Evolutionary conservation across 129 eudicot genomes (phyloP).

Genomic region (Centella asiatica): DNA sequence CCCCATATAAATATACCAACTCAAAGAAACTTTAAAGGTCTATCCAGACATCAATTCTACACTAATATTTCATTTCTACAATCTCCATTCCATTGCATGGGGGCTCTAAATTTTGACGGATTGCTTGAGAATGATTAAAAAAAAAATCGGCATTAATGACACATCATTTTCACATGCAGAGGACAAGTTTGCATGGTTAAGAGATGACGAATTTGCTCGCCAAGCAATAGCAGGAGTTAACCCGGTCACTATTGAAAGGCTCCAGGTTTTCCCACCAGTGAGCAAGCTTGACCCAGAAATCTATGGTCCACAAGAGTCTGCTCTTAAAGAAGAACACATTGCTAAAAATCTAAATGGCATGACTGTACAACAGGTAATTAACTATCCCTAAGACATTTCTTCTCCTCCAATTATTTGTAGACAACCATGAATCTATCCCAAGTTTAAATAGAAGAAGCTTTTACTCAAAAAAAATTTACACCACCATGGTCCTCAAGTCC

Average conservation of each 20-base stretch:
- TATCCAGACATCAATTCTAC: too few relatives aligned
- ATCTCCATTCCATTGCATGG: not conserved
- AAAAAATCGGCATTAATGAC: not conserved
- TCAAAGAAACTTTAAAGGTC: not conserved
- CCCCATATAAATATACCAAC: too few relatives aligned
- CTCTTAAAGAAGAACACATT: conserved; percentile 79
- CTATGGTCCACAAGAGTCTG: conserved; percentile 74
- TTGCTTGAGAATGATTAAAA: not conserved
- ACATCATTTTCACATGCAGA: conserved; percentile 27
- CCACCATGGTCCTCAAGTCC: not conserved
- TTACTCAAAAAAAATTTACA: not conserved
- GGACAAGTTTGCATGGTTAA: conserved; percentile 86
- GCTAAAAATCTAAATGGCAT: conserved; percentile 66
- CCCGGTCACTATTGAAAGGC: conserved; percentile 80
- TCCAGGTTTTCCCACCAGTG: conserved; percentile 63
- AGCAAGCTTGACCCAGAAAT: conserved; percentile 78
- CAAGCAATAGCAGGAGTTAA: conserved; percentile 90
- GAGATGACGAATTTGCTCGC: conserved; percentile 97
- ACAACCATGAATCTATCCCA: not conserved
- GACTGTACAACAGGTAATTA: conserved; percentile 79
- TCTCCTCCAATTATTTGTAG: not conserved
- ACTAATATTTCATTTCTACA: not conserved
- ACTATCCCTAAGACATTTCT: not conserved
- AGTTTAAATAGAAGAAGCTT: too few relatives aligned
- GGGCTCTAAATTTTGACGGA: not conserved